These are phyloP conservation scores for Plantago rigida DNA, from an alignment of 305 asterid genomes.

Conservation along the genomic window DNA sequence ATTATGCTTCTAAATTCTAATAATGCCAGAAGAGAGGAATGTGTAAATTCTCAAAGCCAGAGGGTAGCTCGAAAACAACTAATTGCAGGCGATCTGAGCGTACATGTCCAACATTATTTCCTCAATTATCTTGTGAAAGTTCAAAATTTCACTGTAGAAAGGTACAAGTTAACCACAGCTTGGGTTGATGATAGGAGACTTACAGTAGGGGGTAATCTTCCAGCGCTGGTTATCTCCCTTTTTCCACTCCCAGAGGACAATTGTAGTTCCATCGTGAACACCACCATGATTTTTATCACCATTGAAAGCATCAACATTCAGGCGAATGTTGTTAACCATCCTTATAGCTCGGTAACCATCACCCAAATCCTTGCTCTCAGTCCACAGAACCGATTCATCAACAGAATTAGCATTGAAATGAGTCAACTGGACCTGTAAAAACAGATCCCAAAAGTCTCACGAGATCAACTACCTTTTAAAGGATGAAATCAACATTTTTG, in stretches of 20 bases:
- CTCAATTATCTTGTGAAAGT: neutral
- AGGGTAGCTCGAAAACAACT: too few species aligned
- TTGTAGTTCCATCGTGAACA: conserved; percentile 55
- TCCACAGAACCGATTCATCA: conserved; percentile 72
- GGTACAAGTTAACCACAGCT: neutral
- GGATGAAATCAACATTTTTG: too few species aligned
- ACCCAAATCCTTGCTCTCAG: conserved; percentile 59
- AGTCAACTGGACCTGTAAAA: conserved; percentile 52
- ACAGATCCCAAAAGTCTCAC: neutral
- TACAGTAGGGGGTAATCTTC: conserved; percentile 62
- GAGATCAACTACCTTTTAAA: too few species aligned
- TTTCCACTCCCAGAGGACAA: conserved; percentile 83
- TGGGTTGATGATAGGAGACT: conserved; percentile 22
- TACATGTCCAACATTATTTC: neutral
- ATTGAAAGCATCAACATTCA: conserved; percentile 59
- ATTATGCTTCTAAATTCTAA: too few species aligned
- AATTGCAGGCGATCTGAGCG: too few species aligned
- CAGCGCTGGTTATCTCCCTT: conserved; percentile 78
- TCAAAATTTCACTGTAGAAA: neutral
- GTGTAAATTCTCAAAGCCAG: too few species aligned
- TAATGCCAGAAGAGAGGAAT: too few species aligned
- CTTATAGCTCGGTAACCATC: conserved; percentile 55
- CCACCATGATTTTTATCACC: conserved; percentile 75
- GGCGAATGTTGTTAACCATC: conserved; percentile 60
- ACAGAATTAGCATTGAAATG: conserved; percentile 45